Conservation (phyloP, 2,329 filamentous ascomycete genomes). For the Talaromyces piceae region DNA sequence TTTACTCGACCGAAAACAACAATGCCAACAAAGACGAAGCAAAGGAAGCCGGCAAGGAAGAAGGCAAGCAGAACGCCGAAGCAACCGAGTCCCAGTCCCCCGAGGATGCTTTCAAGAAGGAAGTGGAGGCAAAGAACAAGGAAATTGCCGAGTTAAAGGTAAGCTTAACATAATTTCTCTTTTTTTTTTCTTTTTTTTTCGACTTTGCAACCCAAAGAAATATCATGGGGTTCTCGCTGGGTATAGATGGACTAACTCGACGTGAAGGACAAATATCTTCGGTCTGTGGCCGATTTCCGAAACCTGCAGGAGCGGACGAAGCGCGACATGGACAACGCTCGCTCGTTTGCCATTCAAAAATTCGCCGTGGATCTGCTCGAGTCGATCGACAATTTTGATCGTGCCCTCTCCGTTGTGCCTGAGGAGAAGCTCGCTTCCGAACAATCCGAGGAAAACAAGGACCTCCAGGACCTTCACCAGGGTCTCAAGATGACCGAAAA, state of each 20-base stretch:
- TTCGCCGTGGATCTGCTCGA: constrained; percentile 95
- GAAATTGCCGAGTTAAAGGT: constrained; percentile 83
- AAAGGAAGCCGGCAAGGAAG: constrained; percentile 29
- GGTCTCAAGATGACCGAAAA: constrained; percentile 92
- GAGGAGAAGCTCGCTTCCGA: constrained; percentile 58
- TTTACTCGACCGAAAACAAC: constrained; percentile 36
- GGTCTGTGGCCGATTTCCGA: constrained; percentile 90
- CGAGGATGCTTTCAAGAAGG: constrained; percentile 51
- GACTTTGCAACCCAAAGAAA: too few relatives aligned
- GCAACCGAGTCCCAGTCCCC: constrained; percentile 31
- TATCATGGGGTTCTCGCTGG: too few relatives aligned
- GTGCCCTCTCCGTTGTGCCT: constrained; percentile 73
- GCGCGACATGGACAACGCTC: constrained; percentile 79
- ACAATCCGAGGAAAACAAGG: constrained; percentile 54
- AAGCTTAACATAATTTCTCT: constrained; percentile 15
- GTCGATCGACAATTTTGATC: constrained; percentile 94
- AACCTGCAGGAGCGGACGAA: constrained; percentile 93
- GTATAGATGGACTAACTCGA: not conserved
- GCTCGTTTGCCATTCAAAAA: constrained; percentile 86
- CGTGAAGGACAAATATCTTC: constrained; percentile 81
- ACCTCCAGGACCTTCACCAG: constrained; percentile 73
- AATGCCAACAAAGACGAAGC: constrained; percentile 14
- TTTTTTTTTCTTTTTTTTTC: not conserved
- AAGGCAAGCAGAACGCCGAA: constrained; percentile 36
- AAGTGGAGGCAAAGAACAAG: constrained; percentile 64